Conservation (phyloP, 2,329 filamentous ascomycete genomes). For the Chalara sp. region DNA sequence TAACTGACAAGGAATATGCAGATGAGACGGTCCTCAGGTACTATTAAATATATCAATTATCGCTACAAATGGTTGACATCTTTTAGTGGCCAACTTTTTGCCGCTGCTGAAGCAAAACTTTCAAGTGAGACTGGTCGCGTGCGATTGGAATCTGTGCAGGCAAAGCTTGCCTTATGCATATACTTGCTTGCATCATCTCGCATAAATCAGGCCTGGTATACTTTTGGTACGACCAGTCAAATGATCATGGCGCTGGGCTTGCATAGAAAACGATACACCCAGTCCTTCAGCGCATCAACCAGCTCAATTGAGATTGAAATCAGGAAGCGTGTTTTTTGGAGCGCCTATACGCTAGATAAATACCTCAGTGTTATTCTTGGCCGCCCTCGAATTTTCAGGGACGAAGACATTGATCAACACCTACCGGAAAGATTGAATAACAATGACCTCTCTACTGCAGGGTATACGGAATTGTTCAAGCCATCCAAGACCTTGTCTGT, state of each 20-base stretch:
- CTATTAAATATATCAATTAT: neutral
- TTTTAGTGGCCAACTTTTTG: constrained; percentile 4
- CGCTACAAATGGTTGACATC: neutral
- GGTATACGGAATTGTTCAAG: too few species aligned
- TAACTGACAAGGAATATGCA: neutral
- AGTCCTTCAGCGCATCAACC: neutral
- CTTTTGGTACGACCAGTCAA: constrained; percentile 50
- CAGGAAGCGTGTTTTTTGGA: constrained; percentile 54
- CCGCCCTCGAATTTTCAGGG: constrained; percentile 51
- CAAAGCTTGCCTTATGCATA: constrained; percentile 48
- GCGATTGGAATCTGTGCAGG: constrained; percentile 49
- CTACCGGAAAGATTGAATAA: constrained; percentile 32
- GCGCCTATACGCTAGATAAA: constrained; percentile 54
- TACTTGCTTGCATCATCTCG: constrained; percentile 52
- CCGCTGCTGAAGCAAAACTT: constrained; percentile 32
- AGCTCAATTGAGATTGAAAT: constrained; percentile 35
- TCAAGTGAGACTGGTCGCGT: constrained; percentile 45
- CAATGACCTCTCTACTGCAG: too few species aligned
- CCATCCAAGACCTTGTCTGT: too few species aligned
- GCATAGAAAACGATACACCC: constrained; percentile 33
- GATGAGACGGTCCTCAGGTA: too few species aligned
- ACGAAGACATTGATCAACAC: constrained; percentile 57
- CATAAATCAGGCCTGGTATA: constrained; percentile 54
- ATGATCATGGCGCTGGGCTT: constrained; percentile 42
- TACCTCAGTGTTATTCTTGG: constrained; percentile 59